Base-by-base conservation (phyloP, 345 rosid genomes). In the Stellera chamaejasme region DNA sequence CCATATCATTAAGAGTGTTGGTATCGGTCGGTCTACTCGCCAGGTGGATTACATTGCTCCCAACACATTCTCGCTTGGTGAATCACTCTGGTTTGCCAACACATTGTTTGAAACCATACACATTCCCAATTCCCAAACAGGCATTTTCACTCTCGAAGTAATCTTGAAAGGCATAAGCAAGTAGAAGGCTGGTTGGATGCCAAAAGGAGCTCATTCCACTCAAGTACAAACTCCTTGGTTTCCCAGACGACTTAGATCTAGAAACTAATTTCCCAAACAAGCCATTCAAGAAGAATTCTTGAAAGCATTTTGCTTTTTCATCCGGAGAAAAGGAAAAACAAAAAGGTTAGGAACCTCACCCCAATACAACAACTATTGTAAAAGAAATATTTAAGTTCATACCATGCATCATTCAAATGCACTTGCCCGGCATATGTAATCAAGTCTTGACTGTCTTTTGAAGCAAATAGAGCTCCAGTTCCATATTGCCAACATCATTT, bases 241-340 rank as follows among this genome's bases (percentile, higher is more conserved):
- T 67, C 67, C 66, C 71, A 15, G 62, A 60, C 54, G 79, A 68
- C 68, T 66, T 71, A 19, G 83, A 79, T 54, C 82, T 77, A 54
- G 72, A 60, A 69, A 76, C 88, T 71, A 92, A 70, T 63, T 53
- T 84, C 47, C 97, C 95, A 52, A 84, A 88, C 67, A 88, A 60
- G 50, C 90, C 93, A 72, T 88, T 92, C 58, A 88, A 88, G 70
- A 92, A 72, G 51, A 92, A 72, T 62, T 84, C 87, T 67, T 86
- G 91, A 74, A 84, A 92, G 71, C 72, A 52, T 67, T 80, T 88
- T 45, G 93, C 98, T 75, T 77, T 81, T 48, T 61, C 66, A 82
- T 65, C 96, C 88, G 83, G 63, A 66, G 60, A 10, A 57, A 19
- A 57, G 42, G 64, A 48, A 57, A 50, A n/a, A 53, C 48, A 74